phyloP scores from a whole-genome alignment of 164 flowering plant species.

The Piper betle region DNA sequence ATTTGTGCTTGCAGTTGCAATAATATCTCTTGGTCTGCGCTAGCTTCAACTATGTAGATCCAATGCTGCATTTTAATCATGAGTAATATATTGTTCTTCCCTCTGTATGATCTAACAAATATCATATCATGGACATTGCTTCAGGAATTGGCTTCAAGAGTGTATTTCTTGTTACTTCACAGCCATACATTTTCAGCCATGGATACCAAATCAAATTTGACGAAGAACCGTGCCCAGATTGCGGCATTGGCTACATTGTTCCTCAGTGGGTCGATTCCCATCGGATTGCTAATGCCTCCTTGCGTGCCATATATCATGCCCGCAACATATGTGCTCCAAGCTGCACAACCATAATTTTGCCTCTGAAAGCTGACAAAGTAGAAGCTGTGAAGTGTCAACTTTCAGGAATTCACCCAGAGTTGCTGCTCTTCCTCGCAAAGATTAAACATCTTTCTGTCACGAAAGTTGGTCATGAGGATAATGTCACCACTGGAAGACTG shows the following conservation, averaged over 20 bases:
- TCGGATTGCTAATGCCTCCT: conserved; percentile 22
- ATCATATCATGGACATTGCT: neutral
- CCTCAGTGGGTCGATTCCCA: conserved; percentile 47
- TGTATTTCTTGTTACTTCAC: conserved; percentile 37
- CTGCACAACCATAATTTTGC: conserved; percentile 29
- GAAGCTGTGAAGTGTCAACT: conserved; percentile 36
- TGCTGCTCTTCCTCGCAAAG: conserved; percentile 38
- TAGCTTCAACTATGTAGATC: neutral
- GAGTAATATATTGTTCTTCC: neutral
- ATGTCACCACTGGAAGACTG: conserved; percentile 20
- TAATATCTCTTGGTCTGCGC: too few species aligned
- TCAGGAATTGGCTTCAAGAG: conserved; percentile 57
- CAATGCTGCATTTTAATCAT: neutral
- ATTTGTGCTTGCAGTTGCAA: neutral
- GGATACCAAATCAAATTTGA: conserved; percentile 42
- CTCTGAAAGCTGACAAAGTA: conserved; percentile 38
- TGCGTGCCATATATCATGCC: conserved; percentile 19
- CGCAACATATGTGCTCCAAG: conserved; percentile 15
- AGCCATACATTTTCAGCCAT: conserved; percentile 44
- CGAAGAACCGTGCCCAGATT: conserved; percentile 30
- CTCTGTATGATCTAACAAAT: neutral
- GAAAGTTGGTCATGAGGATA: conserved; percentile 21
- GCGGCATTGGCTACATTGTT: conserved; percentile 35
- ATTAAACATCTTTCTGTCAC: conserved; percentile 40
- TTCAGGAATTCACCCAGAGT: conserved; percentile 39